Evolutionary conservation across 2,329 filamentous ascomycete species (phyloP), one percentile per base, ranked within the genome.

Genomic region (Trichoderma oligosporum): DNA sequence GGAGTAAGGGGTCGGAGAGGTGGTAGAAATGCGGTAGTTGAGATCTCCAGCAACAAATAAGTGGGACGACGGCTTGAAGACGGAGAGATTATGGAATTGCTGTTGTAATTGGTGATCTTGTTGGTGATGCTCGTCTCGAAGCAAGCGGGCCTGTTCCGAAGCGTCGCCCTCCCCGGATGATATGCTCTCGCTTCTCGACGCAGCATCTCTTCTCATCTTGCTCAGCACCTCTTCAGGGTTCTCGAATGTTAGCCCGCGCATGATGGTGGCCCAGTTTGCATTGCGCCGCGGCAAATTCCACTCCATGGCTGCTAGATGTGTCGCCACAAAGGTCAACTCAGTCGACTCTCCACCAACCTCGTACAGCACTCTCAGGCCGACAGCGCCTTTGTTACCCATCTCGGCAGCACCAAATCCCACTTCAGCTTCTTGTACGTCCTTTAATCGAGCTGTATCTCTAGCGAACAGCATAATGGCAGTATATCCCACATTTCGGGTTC

Each of bases 361-460:
- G 65, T 89, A 87, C 12, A 83, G 79, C 41, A 94, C 73, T 31
- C 91, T 81, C 60, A 93, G 78, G 0, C 88, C 94, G 0, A 96
- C 88, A 3, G 91, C 93, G 27, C 93, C 94, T 73, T 99, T 99
- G 72, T 97, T 97, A 14, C 91, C 94, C 87, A 96, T 94, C 48
- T 93, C 87, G 58, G 85, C 86, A 1, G 91, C 72, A 0, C 94
- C 94, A 47, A 97, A 88, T 0, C 94, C 92, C 2, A 91, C 87
- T 53, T 88, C 89, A 2, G 88, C 90, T n/a, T 83, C 85, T 62
- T 90, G 82, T n/a, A 94, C 75, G 65, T 82, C 77, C 53, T 76
- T 75, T 51, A 97, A 76, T 22, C 80, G 77, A 7, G 79, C 72
- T 0, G 81, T 77, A 39, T 86, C 79, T 57, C 84, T 84, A 18